phyloP scores from a whole-genome alignment of 495 filamentous ascomycete genomes.

The Daldinia decipiens region DNA sequence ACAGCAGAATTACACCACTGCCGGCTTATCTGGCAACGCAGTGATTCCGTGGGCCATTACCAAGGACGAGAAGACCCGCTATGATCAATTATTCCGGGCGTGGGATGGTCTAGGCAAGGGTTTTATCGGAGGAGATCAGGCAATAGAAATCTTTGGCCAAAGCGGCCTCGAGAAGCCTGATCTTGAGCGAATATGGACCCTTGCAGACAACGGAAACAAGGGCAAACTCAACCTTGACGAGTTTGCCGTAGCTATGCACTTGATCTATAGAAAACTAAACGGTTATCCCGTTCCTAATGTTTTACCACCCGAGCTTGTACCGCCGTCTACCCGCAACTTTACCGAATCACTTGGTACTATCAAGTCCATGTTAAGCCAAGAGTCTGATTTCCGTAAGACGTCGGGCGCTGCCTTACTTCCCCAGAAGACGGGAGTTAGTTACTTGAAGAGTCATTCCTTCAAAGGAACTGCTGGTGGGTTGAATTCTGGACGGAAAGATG shows the following conservation, averaged over 20 bases:
- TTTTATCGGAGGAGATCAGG: slow-evolving; percentile 90
- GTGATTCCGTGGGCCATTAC: slow-evolving; percentile 98
- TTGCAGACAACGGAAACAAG: slow-evolving; percentile 92
- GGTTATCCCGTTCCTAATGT: slow-evolving; percentile 94
- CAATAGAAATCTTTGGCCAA: slow-evolving; percentile 97
- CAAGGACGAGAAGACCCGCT: slow-evolving; percentile 97
- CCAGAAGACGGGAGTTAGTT: slow-evolving; percentile 97
- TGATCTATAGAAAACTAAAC: slow-evolving; percentile 97
- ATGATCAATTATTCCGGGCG: slow-evolving; percentile 93
- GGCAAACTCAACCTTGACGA: slow-evolving; percentile 96
- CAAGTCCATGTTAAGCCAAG: slow-evolving; percentile 89
- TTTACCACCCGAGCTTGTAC: slow-evolving; percentile 91
- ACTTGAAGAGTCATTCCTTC: slow-evolving; percentile 96
- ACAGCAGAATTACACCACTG: slow-evolving; percentile 83
- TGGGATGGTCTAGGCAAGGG: slow-evolving; percentile 98
- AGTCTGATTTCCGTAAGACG: slow-evolving; percentile 85
- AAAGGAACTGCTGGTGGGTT: slow-evolving; percentile 58
- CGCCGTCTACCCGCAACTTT: slow-evolving; percentile 94
- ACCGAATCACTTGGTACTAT: slow-evolving; percentile 92
- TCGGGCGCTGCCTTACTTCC: slow-evolving; percentile 87
- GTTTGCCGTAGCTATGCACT: slow-evolving; percentile 98
- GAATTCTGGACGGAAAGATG: slow-evolving; percentile 80
- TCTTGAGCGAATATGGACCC: slow-evolving; percentile 92
- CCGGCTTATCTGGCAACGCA: slow-evolving; percentile 90
- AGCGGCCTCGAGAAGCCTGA: slow-evolving; percentile 91